These are phyloP conservation scores for Salix purpurea DNA, from an alignment of 345 rosid species.

Conservation along the genomic window DNA sequence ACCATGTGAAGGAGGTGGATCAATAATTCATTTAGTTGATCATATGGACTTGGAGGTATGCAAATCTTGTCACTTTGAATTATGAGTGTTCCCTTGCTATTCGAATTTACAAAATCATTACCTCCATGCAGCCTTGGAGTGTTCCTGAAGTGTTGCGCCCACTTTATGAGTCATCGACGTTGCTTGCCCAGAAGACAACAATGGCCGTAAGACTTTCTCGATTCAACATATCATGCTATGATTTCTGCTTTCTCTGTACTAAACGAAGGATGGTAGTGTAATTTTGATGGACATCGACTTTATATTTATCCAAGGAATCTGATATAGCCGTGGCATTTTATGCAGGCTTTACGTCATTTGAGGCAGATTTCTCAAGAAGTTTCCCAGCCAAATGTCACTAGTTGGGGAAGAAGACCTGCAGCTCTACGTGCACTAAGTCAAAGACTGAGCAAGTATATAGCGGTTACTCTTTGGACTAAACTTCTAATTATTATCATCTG, in stretches of 20 bases:
- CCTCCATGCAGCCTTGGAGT: conserved; percentile 68
- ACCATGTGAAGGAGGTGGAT: conserved; percentile 99
- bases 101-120: background rate
- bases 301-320: background rate
- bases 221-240: background rate
- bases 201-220: conserved; percentile 67
- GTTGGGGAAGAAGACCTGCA: conserved; percentile 96
- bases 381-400: conserved; percentile 71
- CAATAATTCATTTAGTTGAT: conserved; percentile 92
- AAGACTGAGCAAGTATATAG: conserved; percentile 66
- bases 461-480: background rate
- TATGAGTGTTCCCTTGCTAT: background rate
- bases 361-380: conserved; percentile 93
- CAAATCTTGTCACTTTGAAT: background rate
- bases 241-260: background rate
- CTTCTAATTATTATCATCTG: conserved; percentile 4
- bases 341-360: conserved; percentile 85
- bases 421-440: conserved; percentile 91
- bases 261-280: background rate
- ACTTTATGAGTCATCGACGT: conserved; percentile 83
- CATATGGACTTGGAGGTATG: conserved; percentile 94
- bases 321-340: background rate
- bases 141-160: conserved; percentile 99
- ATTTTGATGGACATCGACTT: background rate
- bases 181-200: conserved; percentile 96